Evolutionary conservation across 768 basidiomycete species (phyloP), one percentile per base, ranked within the genome.

Genomic region (Kwoniella shandongensis): DNA sequence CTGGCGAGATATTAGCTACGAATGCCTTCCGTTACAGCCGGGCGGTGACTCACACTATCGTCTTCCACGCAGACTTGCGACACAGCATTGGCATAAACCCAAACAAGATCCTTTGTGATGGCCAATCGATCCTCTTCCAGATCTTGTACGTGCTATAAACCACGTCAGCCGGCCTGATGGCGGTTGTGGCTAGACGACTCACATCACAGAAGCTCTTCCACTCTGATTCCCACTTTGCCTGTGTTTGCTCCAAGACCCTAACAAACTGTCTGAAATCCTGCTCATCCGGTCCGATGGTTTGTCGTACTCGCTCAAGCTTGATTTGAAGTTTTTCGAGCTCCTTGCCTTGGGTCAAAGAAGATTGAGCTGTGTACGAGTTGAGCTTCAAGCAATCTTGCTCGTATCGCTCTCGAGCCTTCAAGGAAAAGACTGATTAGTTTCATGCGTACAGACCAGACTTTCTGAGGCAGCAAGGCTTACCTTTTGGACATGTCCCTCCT

Each of bases 61-160:
- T 98, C 96, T 11, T 86, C 80, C 17, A 99, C 93, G 66, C 96
- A 97, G 13, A 93, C 88, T 11, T 88, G 89, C 13, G 93, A 96
- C n/a, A 96, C 86, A 0, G 88, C 87, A 75, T 99, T 99, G 0
- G 96, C 92, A 74, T 90, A 97, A 6, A 85, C 84, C 94, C 96
- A 99, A 77, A 96, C 82, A 65, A 89, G 89, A 73, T 93, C 90
- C 78, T 94, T 97, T 80, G 88, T 86, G 73, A 94, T 90, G 59
- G 92, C 90, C 71, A 93, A 78, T n/a, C 96, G 83, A 57, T 92
- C 87, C 66, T 97, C 92, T 70, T 99, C 96, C 47, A 96, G 78
- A 78, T 99, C 96, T 77, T 99, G 96, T 61, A 90, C 90, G 41
- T 83, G 84, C 74, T 75, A 55, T 6, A 17, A 13, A 29, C 0